These are phyloP conservation scores for Trichosporon faecale DNA, from an alignment of 1,284 basidiomycete species.

Conservation along the genomic window DNA sequence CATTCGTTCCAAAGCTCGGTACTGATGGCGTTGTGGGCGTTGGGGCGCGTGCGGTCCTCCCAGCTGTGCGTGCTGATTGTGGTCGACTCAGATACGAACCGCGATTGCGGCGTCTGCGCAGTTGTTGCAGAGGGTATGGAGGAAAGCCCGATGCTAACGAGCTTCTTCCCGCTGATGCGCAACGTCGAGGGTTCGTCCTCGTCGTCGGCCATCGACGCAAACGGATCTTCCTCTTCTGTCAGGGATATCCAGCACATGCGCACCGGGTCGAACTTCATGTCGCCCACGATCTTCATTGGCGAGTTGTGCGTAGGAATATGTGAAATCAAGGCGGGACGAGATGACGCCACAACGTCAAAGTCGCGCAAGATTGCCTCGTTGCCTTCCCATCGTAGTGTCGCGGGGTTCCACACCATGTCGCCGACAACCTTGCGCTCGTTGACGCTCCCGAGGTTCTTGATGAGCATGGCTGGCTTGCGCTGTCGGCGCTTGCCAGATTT, in stretches of 20 bases:
- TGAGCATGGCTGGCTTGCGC: slow-evolving; percentile 65
- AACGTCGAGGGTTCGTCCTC: slow-evolving; percentile 60
- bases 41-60: slow-evolving; percentile 22
- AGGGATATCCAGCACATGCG: slow-evolving; percentile 92
- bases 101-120: background rate
- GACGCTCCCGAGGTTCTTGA: slow-evolving; percentile 73
- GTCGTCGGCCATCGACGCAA: slow-evolving; percentile 82
- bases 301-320: slow-evolving; percentile 56
- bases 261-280: slow-evolving; percentile 93
- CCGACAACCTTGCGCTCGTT: slow-evolving; percentile 76
- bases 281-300: slow-evolving; percentile 72
- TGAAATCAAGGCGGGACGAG: slow-evolving; percentile 92
- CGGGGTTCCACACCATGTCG: slow-evolving; percentile 96
- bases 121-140: background rate
- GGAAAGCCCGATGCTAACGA: slow-evolving; percentile 30
- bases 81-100: slow-evolving; percentile 36
- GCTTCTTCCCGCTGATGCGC: slow-evolving; percentile 53
- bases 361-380: slow-evolving; percentile 85
- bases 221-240: slow-evolving; percentile 88
- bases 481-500: slow-evolving; percentile 54
- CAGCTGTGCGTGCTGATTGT: slow-evolving; percentile 24
- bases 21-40: slow-evolving; percentile 13
- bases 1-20: slow-evolving; percentile 65
- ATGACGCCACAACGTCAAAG: slow-evolving; percentile 79
- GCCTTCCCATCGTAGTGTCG: slow-evolving; percentile 86